These are phyloP conservation scores for Fusarium beomiforme DNA, from an alignment of 2,329 filamentous ascomycete species.

Conservation along the genomic window DNA sequence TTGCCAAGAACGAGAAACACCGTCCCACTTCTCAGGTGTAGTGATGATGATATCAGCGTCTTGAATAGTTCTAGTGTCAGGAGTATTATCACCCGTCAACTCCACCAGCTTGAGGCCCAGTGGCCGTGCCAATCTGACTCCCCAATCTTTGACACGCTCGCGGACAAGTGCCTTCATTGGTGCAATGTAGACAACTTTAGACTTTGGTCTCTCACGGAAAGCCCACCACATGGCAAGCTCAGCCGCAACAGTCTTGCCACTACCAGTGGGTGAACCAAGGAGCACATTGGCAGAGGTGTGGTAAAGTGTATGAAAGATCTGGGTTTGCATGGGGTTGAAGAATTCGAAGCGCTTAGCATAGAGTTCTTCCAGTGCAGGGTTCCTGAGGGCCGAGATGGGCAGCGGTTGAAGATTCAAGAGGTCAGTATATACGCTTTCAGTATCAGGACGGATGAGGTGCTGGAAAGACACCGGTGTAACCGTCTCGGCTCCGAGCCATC, in stretches of 20 bases:
- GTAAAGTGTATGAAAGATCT: conserved; percentile 97
- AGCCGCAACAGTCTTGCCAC: conserved; percentile 95
- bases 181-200: conserved; percentile 98
- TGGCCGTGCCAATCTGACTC: conserved; percentile 79
- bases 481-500: conserved; percentile 96
- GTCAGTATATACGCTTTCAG: conserved; percentile 96
- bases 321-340: conserved; percentile 99
- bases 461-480: conserved; percentile 97
- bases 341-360: conserved; percentile 91
- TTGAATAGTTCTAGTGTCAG: conserved; percentile 93
- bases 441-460: conserved; percentile 96
- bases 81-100: conserved; percentile 95
- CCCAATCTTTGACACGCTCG: conserved; percentile 96
- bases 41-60: conserved; percentile 98
- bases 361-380: conserved; percentile 85
- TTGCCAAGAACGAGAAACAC: conserved; percentile 98
- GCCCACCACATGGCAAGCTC: conserved; percentile 99
- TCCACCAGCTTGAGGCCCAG: conserved; percentile 93
- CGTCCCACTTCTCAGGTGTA: conserved; percentile 99
- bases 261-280: conserved; percentile 93
- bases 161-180: conserved; percentile 99
- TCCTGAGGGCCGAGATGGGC: conserved; percentile 86
- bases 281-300: conserved; percentile 92
- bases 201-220: conserved; percentile 91
- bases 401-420: conserved; percentile 91